Conservation (phyloP, 352 stramenopile species). For the Salisapilia sapeloensis region DNA sequence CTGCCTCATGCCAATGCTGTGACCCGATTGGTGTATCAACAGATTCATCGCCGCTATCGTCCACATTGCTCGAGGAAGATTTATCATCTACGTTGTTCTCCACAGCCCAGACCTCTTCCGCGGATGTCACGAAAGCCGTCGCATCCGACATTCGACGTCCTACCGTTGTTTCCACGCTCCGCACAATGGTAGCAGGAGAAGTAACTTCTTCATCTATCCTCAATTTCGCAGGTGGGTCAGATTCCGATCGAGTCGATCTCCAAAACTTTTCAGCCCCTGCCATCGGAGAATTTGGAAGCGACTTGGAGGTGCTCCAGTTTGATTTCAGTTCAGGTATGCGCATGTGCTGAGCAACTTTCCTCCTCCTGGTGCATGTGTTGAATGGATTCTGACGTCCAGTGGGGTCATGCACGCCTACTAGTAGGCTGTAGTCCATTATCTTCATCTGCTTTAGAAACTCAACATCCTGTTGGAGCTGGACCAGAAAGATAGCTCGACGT, state of each 20-base stretch:
- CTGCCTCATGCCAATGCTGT: slow-evolving; percentile 26
- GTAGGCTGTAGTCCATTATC: slow-evolving; percentile 91
- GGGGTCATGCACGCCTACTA: slow-evolving; percentile 86
- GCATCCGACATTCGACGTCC: too few relatives aligned
- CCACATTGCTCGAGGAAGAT: too few relatives aligned
- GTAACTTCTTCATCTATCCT: slow-evolving; percentile 1
- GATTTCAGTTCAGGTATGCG: too few relatives aligned
- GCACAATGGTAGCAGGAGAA: slow-evolving; percentile 2
- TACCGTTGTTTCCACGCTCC: too few relatives aligned
- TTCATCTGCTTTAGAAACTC: slow-evolving; percentile 86
- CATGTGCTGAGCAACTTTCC: too few relatives aligned
- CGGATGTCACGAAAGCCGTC: too few relatives aligned
- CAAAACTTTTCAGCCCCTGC: slow-evolving; percentile 3
- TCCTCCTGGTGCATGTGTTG: not conserved
- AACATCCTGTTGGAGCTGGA: slow-evolving; percentile 79
- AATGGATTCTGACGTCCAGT: too few relatives aligned
- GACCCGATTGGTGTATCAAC: too few relatives aligned
- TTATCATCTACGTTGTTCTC: too few relatives aligned
- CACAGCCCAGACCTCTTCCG: too few relatives aligned
- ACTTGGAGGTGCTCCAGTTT: slow-evolving; percentile 11
- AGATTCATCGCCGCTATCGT: too few relatives aligned
- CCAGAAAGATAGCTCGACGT: slow-evolving; percentile 54
- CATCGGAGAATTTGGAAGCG: slow-evolving; percentile 19
- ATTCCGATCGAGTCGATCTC: slow-evolving; percentile 2
- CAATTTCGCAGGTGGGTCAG: slow-evolving; percentile 8